A percentile compares a stretch with the other conserved stretches of the same genome.
Evolutionary conservation across 352 stramenopile genomes (phyloP).

Genomic region (Lagenidium giganteum): DNA sequence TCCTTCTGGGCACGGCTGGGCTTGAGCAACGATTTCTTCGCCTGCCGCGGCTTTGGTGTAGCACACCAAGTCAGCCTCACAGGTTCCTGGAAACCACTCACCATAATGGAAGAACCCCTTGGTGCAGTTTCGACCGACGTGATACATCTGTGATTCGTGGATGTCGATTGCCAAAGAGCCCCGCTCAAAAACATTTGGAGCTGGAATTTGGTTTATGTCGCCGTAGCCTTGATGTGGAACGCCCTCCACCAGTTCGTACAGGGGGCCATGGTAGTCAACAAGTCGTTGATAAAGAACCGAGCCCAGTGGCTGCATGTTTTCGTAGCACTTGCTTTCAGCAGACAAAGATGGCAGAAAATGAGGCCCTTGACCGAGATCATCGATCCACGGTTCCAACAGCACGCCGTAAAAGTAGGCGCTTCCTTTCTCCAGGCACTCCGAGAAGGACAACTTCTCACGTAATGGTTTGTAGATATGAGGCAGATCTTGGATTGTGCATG

Average conservation of each 20-base stretch:
- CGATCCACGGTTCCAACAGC: slow-evolving; percentile 94
- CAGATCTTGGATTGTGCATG: slow-evolving; percentile 90
- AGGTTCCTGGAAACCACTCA: slow-evolving; percentile 94
- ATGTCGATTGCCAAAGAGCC: slow-evolving; percentile 88
- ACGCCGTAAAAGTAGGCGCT: slow-evolving; percentile 92
- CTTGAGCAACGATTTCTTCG: slow-evolving; percentile 53
- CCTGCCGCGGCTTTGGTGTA: slow-evolving; percentile 19
- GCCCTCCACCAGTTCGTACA: slow-evolving; percentile 90
- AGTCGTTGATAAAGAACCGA: slow-evolving; percentile 93
- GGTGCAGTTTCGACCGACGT: slow-evolving; percentile 92
- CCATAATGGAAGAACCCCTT: slow-evolving; percentile 85
- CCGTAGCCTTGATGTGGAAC: slow-evolving; percentile 94
- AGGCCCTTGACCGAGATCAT: slow-evolving; percentile 87
- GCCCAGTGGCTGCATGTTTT: slow-evolving; percentile 86
- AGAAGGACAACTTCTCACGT: slow-evolving; percentile 72
- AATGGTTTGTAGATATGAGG: slow-evolving; percentile 88
- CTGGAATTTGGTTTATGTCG: slow-evolving; percentile 57
- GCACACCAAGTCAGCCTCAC: slow-evolving; percentile 96
- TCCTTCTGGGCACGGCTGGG: slow-evolving; percentile 90
- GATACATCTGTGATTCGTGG: slow-evolving; percentile 72
- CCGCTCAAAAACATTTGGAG: slow-evolving; percentile 80
- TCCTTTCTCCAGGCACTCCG: slow-evolving; percentile 87
- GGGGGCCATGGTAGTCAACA: slow-evolving; percentile 91
- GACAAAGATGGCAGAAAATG: slow-evolving; percentile 85
- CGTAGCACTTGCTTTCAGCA: slow-evolving; percentile 88